Percentiles rank a stretch among this genome's conserved stretches.
phyloP scores from a whole-genome alignment of 148 eudicot species.

The Silene latifolia region DNA sequence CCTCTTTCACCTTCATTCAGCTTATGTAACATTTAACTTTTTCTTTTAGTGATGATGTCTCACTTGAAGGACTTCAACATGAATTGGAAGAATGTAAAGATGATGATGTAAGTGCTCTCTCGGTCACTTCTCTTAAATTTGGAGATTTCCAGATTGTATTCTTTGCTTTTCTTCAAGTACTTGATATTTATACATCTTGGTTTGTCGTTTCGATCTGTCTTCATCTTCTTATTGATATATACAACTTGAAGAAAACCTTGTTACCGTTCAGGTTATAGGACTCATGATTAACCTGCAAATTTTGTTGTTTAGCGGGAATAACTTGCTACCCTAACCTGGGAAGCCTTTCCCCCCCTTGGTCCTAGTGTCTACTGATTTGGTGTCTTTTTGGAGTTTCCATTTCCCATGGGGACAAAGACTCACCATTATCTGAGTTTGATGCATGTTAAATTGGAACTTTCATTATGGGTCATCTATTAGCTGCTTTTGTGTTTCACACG shows the following conservation, averaged over 20 bases:
- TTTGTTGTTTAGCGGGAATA: background rate
- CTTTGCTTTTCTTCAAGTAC: background rate
- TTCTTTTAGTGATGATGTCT: constrained; percentile 67
- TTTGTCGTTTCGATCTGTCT: background rate
- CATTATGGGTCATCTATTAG: background rate
- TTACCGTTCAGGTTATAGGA: background rate
- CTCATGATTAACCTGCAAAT: background rate
- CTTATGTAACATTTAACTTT: background rate
- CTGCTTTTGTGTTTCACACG: background rate
- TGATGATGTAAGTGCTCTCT: constrained; percentile 63
- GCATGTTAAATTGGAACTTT: background rate
- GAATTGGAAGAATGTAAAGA: constrained; percentile 88
- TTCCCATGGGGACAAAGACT: too few relatives aligned
- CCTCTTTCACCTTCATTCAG: too few relatives aligned
- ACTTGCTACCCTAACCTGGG: background rate
- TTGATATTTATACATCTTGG: background rate
- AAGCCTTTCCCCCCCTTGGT: background rate
- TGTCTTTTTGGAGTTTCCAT: too few relatives aligned
- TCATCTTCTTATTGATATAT: background rate
- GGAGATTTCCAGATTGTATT: background rate
- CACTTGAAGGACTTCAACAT: constrained; percentile 89
- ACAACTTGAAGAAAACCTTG: background rate
- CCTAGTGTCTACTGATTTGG: background rate
- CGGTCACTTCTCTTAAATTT: background rate
- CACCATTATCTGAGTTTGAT: background rate